Base-by-base conservation (phyloP, 1,284 basidiomycete species). In the Rhizoctonia solani region DNA sequence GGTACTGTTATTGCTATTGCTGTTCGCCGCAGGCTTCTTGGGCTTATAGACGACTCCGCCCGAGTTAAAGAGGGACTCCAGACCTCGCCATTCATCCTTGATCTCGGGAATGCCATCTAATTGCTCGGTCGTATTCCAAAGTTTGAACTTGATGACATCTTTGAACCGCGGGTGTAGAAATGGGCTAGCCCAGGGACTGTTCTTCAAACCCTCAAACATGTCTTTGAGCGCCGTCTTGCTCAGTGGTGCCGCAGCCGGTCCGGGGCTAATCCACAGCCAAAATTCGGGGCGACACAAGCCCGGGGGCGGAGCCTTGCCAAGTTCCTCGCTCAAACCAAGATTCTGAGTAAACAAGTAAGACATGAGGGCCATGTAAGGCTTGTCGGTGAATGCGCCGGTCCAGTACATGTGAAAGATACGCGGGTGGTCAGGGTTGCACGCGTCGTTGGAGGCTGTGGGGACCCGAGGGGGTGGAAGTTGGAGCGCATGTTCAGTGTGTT, bases 111-210 rank as follows among this genome's bases (percentile, higher is more conserved):
- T 81, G 41, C 87, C 87, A 71, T 94, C 92, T 42, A 94, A 80
- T 72, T 93, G 91, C 72, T 93, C 91, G 2, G 92, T 93, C 39
- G 92, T 93, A 75, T 94, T 93, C 92, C 92, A 94, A 74, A 93
- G 82, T 74, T 88, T 90, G 80, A 94, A 94, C 73, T 89, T 85
- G 75, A 94, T 86, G 19, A 90, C 83, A 69, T 91, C 87, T 67
- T 85, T 82, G 79, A 94, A 93, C 59, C 90, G 81, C 21, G 83
- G 83, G 75, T 94, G 89, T 16, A 94, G 79, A 79, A 94, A 92
- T 0, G 92, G 92, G 1, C 89, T 85, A 1, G 89, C 86, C 92
- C 92, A 94, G 0, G 91, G 90, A 74, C 89, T 94, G 5, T 82
- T 80, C 68, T 85, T 84, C 44, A 94, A 82, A 68, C 83, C 79